Evolutionary conservation across 148 eudicot species (phyloP), one percentile per base, ranked within the genome.

Genomic region (Cornus florida): DNA sequence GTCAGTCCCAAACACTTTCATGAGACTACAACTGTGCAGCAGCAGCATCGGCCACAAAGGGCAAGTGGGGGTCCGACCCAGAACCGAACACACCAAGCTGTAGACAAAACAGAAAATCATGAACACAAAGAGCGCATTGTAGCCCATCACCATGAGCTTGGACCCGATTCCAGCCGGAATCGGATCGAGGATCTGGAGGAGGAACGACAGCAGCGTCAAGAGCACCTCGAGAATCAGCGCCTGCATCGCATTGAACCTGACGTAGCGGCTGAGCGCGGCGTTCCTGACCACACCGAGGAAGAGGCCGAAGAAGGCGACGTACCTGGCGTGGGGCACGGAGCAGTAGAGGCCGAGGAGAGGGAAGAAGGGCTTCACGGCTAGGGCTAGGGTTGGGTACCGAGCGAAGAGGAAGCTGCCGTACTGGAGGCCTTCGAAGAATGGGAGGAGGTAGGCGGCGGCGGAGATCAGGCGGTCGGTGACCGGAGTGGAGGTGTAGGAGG

Each of bases 31-130:
- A 73, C 78, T 96, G 99, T 16, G 93, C 83, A 7, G 85, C 91
- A 65, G 99, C 99, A 75, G 99, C 99, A 60, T 96, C 97, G 75
- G 93, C 98, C 62, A 96, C 92, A 75, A 93, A 76, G 62, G 99
- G 99, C 94, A 96, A 86, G 66, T 93, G 91, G 1, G 99, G 38
- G 98, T 93, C 84, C 68, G 86, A 4, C 99, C 99, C 68, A 93
- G 84, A 60, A 96, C 13, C 71, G 87, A 82, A 16, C 31, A 80
- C 72, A 84, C 87, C 32, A 87, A 76, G 46, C 95, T 88, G 77
- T 96, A 96, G 4, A 88, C 82, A 79, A 93, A 93, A 23, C 94
- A 93, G 10, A 71, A 75, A 28, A 87, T 88, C 5, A 90, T 60
- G 28, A 88, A 89, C 41, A 87, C 87, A 73, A 96, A 96, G 6